These are phyloP conservation scores for Phytophthora brassicae DNA, from an alignment of 352 stramenopile species.

Conservation along the genomic window DNA sequence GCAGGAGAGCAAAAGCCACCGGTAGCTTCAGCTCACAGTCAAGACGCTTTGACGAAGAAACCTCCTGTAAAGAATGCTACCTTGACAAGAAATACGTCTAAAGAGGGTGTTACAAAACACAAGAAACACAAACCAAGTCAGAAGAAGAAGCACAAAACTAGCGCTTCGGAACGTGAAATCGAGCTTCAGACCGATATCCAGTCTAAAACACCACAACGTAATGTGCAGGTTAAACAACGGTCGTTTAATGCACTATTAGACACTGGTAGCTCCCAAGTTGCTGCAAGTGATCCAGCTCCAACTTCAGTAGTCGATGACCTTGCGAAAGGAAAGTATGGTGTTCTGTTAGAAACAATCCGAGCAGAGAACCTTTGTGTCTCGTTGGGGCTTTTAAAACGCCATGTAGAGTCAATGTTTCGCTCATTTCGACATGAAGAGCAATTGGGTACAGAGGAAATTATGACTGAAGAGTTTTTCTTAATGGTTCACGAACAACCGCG, in stretches of 20 bases:
- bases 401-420: slow-evolving; percentile 38
- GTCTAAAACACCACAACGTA: not conserved
- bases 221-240: slow-evolving; percentile 18
- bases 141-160: not conserved
- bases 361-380: slow-evolving; percentile 58
- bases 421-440: slow-evolving; percentile 53
- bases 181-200: not conserved
- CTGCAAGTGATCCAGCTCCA: not conserved
- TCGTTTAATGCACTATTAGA: not conserved
- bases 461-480: slow-evolving; percentile 58
- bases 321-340: slow-evolving; percentile 38
- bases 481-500: slow-evolving; percentile 59
- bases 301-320: not conserved
- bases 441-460: slow-evolving; percentile 52
- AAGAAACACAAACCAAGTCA: slow-evolving; percentile 9
- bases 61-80: slow-evolving; percentile 20
- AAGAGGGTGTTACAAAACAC: slow-evolving; percentile 3
- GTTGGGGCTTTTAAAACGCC: slow-evolving; percentile 40
- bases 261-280: slow-evolving; percentile 14
- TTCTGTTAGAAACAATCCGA: slow-evolving; percentile 51
- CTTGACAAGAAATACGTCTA: not conserved
- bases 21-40: not conserved
- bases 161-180: slow-evolving; percentile 2
- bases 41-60: slow-evolving; percentile 9
- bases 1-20: not conserved